A percentile compares a stretch with the other conserved stretches of the same genome.
Evolutionary conservation across 1,284 basidiomycete genomes (phyloP).

Genomic region (Trichosporon sp.): DNA sequence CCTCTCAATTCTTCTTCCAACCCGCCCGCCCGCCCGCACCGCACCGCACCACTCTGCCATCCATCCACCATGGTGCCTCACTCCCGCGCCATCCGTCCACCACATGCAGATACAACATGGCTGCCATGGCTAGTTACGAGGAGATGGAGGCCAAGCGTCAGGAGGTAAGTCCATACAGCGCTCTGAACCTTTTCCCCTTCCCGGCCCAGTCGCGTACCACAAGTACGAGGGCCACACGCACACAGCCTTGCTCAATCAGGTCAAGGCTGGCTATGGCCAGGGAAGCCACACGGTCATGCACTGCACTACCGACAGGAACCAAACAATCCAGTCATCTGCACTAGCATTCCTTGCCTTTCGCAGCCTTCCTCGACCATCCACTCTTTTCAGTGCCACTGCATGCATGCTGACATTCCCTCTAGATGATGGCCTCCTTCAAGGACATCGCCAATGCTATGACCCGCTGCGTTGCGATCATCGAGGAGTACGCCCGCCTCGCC

Average conservation of each 20-base stretch:
- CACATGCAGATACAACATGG: neutral
- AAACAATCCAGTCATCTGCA: neutral
- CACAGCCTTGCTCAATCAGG: neutral
- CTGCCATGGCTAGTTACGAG: slow-evolving; percentile 21
- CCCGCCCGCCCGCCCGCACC: neutral
- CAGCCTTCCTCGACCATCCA: neutral
- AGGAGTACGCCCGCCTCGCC: slow-evolving; percentile 43
- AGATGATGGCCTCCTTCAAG: slow-evolving; percentile 48
- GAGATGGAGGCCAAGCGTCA: slow-evolving; percentile 47
- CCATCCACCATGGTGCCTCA: slow-evolving; percentile 7
- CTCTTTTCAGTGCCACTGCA: neutral
- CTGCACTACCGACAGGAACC: neutral
- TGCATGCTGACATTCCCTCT: neutral
- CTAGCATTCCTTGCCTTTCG: neutral
- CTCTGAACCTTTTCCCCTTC: neutral
- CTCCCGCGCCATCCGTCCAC: neutral
- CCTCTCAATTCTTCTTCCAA: neutral
- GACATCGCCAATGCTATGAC: slow-evolving; percentile 46
- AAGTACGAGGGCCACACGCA: neutral
- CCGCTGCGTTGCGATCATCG: slow-evolving; percentile 41
- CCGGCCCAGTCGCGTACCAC: neutral
- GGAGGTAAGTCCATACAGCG: slow-evolving; percentile 33
- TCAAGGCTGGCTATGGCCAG: neutral
- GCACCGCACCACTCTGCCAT: neutral
- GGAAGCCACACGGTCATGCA: neutral